Conservation (phyloP, 306 rosid species). For the Castanea crenata region DNA sequence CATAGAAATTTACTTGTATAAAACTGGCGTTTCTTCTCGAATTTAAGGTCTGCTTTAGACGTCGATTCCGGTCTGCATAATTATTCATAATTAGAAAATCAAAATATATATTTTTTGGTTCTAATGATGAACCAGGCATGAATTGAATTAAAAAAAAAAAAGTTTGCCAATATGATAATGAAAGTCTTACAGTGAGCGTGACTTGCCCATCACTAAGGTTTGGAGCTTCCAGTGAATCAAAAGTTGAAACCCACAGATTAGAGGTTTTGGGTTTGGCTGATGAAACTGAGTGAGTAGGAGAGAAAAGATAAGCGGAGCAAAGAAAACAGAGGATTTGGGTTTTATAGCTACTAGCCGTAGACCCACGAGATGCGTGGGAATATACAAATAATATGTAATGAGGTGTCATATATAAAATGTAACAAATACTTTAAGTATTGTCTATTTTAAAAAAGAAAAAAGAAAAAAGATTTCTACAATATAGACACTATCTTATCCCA, state of each 20-base stretch:
- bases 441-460: no score
- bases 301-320: no score
- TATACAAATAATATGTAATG: no score
- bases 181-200: conserved; percentile 10
- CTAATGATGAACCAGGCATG: background rate
- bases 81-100: background rate
- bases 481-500: no score
- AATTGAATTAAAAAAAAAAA: background rate
- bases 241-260: background rate
- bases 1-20: conserved; percentile 40
- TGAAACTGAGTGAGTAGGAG: background rate
- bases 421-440: no score
- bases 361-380: no score
- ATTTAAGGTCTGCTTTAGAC: conserved; percentile 28
- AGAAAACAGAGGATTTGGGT: no score
- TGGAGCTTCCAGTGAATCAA: background rate
- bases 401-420: no score
- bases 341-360: no score
- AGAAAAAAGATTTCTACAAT: no score
- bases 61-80: conserved; percentile 26
- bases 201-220: conserved; percentile 40
- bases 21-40: conserved; percentile 42
- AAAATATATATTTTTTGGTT: background rate
- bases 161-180: background rate
- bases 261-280: no score